These are phyloP conservation scores for Penicillium tannophilum DNA, from an alignment of 495 filamentous ascomycete species.

Conservation along the genomic window DNA sequence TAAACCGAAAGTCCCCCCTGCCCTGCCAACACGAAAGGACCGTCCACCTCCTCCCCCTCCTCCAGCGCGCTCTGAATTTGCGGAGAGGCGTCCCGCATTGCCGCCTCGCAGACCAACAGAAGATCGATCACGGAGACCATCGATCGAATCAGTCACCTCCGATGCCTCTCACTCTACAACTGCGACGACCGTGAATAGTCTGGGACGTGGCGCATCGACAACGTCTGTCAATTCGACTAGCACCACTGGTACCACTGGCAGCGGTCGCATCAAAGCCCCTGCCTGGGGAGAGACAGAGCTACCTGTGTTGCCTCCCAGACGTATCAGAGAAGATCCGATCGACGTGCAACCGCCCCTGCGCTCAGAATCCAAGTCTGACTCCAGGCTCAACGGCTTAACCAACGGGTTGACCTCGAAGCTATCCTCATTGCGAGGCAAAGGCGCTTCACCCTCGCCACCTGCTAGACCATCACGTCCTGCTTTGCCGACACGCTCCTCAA, in stretches of 20 bases:
- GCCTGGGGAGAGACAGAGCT: constrained; percentile 48
- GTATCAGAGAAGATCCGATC: constrained; percentile 26
- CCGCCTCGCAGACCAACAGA: constrained; percentile 45
- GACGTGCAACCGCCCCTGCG: constrained; percentile 24
- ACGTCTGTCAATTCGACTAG: constrained; percentile 35
- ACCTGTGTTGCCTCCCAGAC: constrained; percentile 48
- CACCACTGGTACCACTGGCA: constrained; percentile 3
- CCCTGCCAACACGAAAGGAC: constrained; percentile 50
- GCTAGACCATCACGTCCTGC: constrained; percentile 8
- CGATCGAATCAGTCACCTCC: constrained; percentile 41
- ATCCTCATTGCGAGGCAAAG: constrained; percentile 22
- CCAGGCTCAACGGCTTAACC: constrained; percentile 22
- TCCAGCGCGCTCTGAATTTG: constrained; percentile 40
- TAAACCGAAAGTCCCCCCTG: constrained; percentile 48
- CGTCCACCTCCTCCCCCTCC: constrained; percentile 44
- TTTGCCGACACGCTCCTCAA: constrained; percentile 17
- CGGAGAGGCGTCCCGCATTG: constrained; percentile 39
- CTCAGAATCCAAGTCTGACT: constrained; percentile 25
- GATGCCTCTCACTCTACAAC: constrained; percentile 39
- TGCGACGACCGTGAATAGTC: constrained; percentile 38
- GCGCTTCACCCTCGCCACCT: constrained; percentile 15
- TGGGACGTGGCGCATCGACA: constrained; percentile 32
- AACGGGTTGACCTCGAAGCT: constrained; percentile 25
- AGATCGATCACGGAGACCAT: constrained; percentile 28
- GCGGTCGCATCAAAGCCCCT: constrained; percentile 40